Conservation (phyloP, 345 rosid genomes). For the Citrus hindsii region DNA sequence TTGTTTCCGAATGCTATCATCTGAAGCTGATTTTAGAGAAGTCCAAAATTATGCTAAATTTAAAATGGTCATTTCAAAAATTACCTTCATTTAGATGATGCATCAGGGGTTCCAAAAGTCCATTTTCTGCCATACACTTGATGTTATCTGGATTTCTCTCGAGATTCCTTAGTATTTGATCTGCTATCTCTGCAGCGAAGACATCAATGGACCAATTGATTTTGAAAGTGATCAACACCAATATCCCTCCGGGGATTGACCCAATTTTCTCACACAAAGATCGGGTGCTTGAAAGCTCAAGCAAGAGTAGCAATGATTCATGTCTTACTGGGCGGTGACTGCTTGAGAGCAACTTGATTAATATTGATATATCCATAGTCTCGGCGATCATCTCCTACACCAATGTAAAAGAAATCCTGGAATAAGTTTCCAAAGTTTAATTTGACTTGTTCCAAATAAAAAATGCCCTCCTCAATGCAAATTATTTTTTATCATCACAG, state of each 20-base stretch:
- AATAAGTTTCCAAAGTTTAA: background rate
- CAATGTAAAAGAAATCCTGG: background rate
- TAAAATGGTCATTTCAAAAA: background rate
- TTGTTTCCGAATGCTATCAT: background rate
- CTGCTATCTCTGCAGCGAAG: constrained; percentile 55
- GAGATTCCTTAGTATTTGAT: constrained; percentile 57
- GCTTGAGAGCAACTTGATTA: constrained; percentile 62
- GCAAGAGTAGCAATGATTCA: constrained; percentile 53
- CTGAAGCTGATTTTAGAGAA: background rate
- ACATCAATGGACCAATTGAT: constrained; percentile 47
- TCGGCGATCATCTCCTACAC: constrained; percentile 64
- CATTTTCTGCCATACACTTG: constrained; percentile 89
- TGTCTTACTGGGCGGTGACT: constrained; percentile 53
- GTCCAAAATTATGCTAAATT: background rate
- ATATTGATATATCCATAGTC: constrained; percentile 37
- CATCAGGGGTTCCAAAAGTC: constrained; percentile 75
- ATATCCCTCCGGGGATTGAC: constrained; percentile 55
- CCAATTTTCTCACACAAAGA: constrained; percentile 55
- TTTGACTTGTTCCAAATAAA: background rate
- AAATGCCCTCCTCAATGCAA: too few relatives aligned
- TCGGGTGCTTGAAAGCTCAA: constrained; percentile 62
- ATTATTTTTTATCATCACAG: background rate
- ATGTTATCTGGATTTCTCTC: constrained; percentile 55
- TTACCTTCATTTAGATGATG: constrained; percentile 69
- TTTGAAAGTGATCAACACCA: constrained; percentile 69